Evolutionary conservation across 805 yeast species (phyloP), one percentile per base, ranked within the genome.

Genomic region (Yamadazyma phyllophila): DNA sequence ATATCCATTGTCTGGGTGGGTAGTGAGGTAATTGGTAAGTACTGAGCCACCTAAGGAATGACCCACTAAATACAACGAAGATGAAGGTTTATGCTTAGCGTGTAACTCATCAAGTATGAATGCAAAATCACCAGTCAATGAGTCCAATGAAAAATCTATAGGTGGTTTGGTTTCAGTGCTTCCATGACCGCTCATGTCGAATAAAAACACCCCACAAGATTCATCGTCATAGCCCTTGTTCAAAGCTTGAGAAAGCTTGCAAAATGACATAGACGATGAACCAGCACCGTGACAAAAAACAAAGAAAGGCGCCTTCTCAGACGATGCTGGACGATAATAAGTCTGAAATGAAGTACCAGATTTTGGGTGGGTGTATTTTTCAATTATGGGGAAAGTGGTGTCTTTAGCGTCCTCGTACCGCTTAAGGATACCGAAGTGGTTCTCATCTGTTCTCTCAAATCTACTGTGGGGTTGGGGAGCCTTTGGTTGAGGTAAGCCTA

Each of bases 221-320:
- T 60, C 49, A 64, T 57, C 16, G 8, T 11, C 39, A 20, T 42
- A 34, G 14, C 30, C 30, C 8, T 32, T 33, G n/a, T 30, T 36
- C 26, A 60, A 17, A 56, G 57, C 11, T 7, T 54, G 55, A 1
- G 78, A 63, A 17, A 88, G 55, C 20, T 69, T 60, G 0, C 88
- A 86, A 67, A 87, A 94, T 1, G 97, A 76, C 66, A 88, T 67
- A 0, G 85, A 89, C 1, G 88, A 79, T 0, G 97, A 90, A 0
- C 98, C 99, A 1, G 97, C 97, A 2, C 99, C 99, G 63, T 94
- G 99, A 52, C 88, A 94, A 53, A 83, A 81, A 1, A 94, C 66
- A 54, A 87, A 81, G 1, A 89, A 55, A 0, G 95, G 89, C 0
- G 71, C 59, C 0, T 58, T 55, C 1, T 55, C 49, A 0, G 54